Base-by-base conservation (phyloP, 257 asterid genomes). In the Capsicum pubescens region DNA sequence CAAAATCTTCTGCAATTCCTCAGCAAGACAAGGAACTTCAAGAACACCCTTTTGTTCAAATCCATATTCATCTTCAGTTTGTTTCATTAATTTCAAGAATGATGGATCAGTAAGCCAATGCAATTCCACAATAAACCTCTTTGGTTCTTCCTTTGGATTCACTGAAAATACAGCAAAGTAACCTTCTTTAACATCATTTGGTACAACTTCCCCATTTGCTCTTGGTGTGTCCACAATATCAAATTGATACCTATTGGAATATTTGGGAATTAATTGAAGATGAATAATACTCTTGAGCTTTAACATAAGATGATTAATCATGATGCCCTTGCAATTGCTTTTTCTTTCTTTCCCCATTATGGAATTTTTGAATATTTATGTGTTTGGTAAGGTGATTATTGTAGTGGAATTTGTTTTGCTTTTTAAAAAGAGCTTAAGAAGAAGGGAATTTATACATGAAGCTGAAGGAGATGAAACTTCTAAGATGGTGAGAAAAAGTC, bases 11-110 rank as follows among this genome's bases (percentile, higher is more conserved):
- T 83, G 82, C 19, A 87, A 79, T 32, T 87, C 90, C 61, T 74
- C 84, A 0, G 90, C 86, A 2, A 21, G 59, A 82, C 90, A 87
- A 26, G 88, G 90, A 16, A 85, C 82, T 16, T 80, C 71, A 85
- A 87, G 90, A 85, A 80, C 90, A 26, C 88, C 88, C 6, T 56
- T 57, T 77, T 84, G 89, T 32, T 0, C 2, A 21, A 86, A 86
- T 54, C 89, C 89, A 72, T 85, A 87, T 68, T 87, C 90, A 42
- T 83, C 88, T 87, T 85, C 88, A 1, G 88, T 85, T 32, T 44
- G 67, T 48, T 87, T 69, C 9, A 87, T 83, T 69, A 87, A 52
- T 48, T 72, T 84, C 81, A 88, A 46, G 83, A 88, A 88, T 54
- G 81, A 57, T 17, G 87, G 89, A 83, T 86, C 55, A 13, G 61